Percentiles rank a stretch among this genome's conserved stretches.
phyloP scores from a whole-genome alignment of 108 stramenopile species.

The Parietichytrium sp. region DNA sequence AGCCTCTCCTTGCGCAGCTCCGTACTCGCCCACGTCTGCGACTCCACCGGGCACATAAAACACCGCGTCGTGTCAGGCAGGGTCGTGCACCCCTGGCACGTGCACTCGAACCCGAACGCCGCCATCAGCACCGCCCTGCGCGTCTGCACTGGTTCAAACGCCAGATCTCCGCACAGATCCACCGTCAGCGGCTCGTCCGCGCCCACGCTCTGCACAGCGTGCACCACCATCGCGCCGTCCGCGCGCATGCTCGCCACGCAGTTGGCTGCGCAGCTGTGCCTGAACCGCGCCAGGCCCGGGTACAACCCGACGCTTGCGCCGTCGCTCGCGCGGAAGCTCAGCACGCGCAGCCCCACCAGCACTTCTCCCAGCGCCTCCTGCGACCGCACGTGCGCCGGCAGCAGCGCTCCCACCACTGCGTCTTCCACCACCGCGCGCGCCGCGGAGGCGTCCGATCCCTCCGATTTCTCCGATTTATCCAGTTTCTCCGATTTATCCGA shows the following conservation, averaged over 20 bases:
- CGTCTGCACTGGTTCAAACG: not conserved
- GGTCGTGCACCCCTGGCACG: not conserved
- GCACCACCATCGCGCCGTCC: not conserved
- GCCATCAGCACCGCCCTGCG: not conserved
- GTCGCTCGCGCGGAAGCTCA: too few relatives aligned
- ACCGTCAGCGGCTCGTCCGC: not conserved
- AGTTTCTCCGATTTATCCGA: too few relatives aligned
- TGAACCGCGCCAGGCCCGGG: too few relatives aligned
- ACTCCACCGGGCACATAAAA: slow-evolving; percentile 12
- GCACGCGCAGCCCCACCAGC: too few relatives aligned
- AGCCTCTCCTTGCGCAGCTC: not conserved
- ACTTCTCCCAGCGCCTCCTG: too few relatives aligned
- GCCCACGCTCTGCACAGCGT: not conserved
- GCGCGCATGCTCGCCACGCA: not conserved
- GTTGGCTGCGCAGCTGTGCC: slow-evolving; percentile 3
- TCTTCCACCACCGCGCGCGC: too few relatives aligned
- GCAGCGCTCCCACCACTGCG: too few relatives aligned
- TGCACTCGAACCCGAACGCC: not conserved
- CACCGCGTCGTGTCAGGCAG: not conserved
- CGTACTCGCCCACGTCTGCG: not conserved
- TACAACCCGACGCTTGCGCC: too few relatives aligned
- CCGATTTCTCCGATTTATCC: too few relatives aligned
- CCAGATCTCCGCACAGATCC: slow-evolving; percentile 3
- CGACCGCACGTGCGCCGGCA: too few relatives aligned
- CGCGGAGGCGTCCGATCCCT: too few relatives aligned